phyloP scores from a whole-genome alignment of 2,329 filamentous ascomycete genomes.

The Botrytis tulipae region DNA sequence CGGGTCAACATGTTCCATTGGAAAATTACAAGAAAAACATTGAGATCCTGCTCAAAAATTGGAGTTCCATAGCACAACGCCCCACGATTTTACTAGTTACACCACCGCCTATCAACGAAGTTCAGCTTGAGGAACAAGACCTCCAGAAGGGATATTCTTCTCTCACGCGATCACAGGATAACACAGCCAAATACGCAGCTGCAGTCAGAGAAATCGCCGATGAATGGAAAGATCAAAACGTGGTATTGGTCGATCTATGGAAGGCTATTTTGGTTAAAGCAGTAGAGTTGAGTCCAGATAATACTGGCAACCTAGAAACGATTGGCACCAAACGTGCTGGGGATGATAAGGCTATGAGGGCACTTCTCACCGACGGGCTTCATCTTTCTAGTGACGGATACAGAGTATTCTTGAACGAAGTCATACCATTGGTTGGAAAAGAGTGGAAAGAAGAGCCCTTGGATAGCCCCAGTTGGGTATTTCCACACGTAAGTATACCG shows the following conservation, averaged over 20 bases:
- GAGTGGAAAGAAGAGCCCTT: conserved; percentile 30
- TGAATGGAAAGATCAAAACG: conserved; percentile 32
- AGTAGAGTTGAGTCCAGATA: conserved; percentile 50
- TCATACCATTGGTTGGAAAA: conserved; percentile 30
- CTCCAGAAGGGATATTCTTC: conserved; percentile 33
- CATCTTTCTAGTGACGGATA: conserved; percentile 38
- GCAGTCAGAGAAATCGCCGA: conserved; percentile 53
- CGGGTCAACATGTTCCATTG: conserved; percentile 75
- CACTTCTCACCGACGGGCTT: conserved; percentile 35
- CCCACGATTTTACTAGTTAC: conserved; percentile 75
- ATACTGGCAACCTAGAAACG: conserved; percentile 21
- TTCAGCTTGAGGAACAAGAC: conserved; percentile 39
- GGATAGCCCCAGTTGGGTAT: conserved; percentile 31
- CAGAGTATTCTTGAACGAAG: conserved; percentile 32
- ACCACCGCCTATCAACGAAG: conserved; percentile 74
- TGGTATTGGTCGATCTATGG: conserved; percentile 78
- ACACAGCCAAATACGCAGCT: conserved; percentile 61
- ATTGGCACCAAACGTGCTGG: conserved; percentile 29
- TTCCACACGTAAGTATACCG: conserved; percentile 29
- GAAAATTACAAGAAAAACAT: conserved; percentile 72
- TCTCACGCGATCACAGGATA: conserved; percentile 57
- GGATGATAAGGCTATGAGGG: conserved; percentile 24
- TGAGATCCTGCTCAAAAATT: conserved; percentile 70
- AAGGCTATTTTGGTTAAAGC: conserved; percentile 70
- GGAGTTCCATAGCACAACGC: conserved; percentile 54